A percentile compares a stretch with the other conserved stretches of the same genome.
Evolutionary conservation across 768 basidiomycete genomes (phyloP).

Genomic region (Rubroboletus pulcherrimus): DNA sequence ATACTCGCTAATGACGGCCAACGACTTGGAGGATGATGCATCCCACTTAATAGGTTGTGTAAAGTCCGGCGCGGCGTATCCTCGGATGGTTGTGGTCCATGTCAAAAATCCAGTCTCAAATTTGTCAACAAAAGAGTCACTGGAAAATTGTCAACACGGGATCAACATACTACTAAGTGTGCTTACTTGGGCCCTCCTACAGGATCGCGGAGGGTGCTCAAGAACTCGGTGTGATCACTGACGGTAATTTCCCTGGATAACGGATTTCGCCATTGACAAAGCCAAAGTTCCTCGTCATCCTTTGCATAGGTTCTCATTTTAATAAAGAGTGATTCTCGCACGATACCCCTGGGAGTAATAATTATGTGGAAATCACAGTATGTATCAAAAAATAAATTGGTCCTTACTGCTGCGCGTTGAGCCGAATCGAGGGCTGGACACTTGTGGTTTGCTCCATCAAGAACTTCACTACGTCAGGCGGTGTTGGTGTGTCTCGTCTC

Average conservation of each 20-base stretch:
- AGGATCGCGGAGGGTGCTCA: slow-evolving; percentile 43
- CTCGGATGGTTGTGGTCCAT: slow-evolving; percentile 65
- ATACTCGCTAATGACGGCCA: slow-evolving; percentile 49
- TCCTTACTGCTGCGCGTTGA: slow-evolving; percentile 58
- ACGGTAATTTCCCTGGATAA: slow-evolving; percentile 45
- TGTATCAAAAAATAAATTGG: neutral
- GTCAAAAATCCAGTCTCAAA: slow-evolving; percentile 72
- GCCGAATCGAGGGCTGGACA: slow-evolving; percentile 65
- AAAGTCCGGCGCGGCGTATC: slow-evolving; percentile 42
- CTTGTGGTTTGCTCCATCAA: slow-evolving; percentile 65
- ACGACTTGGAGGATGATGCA: slow-evolving; percentile 40
- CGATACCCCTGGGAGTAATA: slow-evolving; percentile 48
- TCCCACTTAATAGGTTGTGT: slow-evolving; percentile 51
- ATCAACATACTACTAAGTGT: neutral
- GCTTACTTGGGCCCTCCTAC: slow-evolving; percentile 36
- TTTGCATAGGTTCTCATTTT: slow-evolving; percentile 74
- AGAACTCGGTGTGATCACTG: slow-evolving; percentile 46
- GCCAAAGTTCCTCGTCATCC: slow-evolving; percentile 65
- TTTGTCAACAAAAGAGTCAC: slow-evolving; percentile 65
- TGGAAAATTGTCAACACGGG: slow-evolving; percentile 17
- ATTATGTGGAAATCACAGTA: neutral
- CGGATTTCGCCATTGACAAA: slow-evolving; percentile 68
- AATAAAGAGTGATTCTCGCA: slow-evolving; percentile 62
- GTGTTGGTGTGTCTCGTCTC: slow-evolving; percentile 55
- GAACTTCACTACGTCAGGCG: slow-evolving; percentile 54